Evolutionary conservation across 768 basidiomycete genomes (phyloP), one percentile per base, ranked within the genome.

Genomic region (Leucocoprinus sp.): DNA sequence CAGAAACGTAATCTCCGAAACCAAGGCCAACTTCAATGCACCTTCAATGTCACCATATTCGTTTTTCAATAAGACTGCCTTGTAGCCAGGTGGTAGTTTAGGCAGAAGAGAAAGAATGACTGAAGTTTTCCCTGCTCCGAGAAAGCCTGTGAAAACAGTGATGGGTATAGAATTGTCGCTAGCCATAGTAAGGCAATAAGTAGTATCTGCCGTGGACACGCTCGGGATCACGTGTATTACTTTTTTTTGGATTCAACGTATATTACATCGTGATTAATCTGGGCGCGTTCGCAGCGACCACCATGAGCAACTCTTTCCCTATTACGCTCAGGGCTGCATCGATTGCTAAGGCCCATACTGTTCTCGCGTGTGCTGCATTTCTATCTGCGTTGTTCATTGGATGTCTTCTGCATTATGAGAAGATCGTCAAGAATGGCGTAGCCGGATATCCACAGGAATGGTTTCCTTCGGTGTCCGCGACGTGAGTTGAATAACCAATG

Each of bases 31-130:
- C 8, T 14, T 23, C n/a, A 17, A 42, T 62, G 22, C 27, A 84
- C 89, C 89, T 76, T 93, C 79, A 9, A 95, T 74, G 67, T 97
- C 92, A 14, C 93, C 93, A 56, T 91, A 96, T 61, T 97, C 93
- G 66, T 97, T 97, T 70, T 97, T 97, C 51, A 97, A 72, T 29
- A 97, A 66, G 5, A 93, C 91, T 24, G 87, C 84, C 55, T 80
- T 88, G 72, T 93, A 93, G 55, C 87, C 83, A 43, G 78, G 76
- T 2, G 91, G 88, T 5, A 97, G 70, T 53, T 81, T 80, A 2
- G 84, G 82, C 2, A 96, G 74, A 1, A 95, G 69, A 1, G 86
- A 84, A 14, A 95, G 76, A 51, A 96, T 93, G 21, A 86, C 69
- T 2, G 79, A 80, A 0, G 84, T 87, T 62, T 87, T 87, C 34